Evolutionary conservation across 345 rosid genomes (phyloP).

Genomic region (Physaria fendleri): DNA sequence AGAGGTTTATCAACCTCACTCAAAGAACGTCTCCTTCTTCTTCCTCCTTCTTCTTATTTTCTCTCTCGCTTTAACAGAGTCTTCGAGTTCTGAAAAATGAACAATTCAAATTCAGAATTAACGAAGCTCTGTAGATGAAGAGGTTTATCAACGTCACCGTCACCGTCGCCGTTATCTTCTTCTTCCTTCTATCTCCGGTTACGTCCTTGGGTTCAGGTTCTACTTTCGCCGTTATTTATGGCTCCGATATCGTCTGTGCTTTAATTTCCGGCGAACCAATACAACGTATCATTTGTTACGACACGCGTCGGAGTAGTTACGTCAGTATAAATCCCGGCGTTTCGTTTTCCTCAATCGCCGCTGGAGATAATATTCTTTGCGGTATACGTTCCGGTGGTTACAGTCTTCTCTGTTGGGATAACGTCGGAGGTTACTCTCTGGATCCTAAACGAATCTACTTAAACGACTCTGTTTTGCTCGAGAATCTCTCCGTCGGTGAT

Average conservation of each 20-base stretch:
- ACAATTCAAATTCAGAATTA: slow-evolving; percentile 25
- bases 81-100: too few species aligned
- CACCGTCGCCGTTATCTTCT: slow-evolving; percentile 7
- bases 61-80: too few species aligned
- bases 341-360: too few species aligned
- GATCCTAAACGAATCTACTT: slow-evolving; percentile 43
- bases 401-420: slow-evolving; percentile 62
- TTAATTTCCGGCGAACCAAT: too few species aligned
- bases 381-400: slow-evolving; percentile 56
- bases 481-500: slow-evolving; percentile 52
- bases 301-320: too few species aligned
- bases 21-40: too few species aligned
- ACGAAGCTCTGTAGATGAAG: slow-evolving; percentile 43
- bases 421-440: slow-evolving; percentile 11
- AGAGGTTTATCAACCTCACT: slow-evolving; percentile 30
- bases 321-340: too few species aligned
- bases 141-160: slow-evolving; percentile 27
- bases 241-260: too few species aligned
- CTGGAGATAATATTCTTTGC: too few species aligned
- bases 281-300: too few species aligned
- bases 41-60: too few species aligned
- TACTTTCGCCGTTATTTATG: slow-evolving; percentile 57
- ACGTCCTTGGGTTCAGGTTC: slow-evolving; percentile 62
- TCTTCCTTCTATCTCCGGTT: slow-evolving; percentile 5
- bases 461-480: slow-evolving; percentile 35